These are phyloP conservation scores for Halenospora varia DNA, from an alignment of 495 filamentous ascomycete genomes.

Conservation along the genomic window DNA sequence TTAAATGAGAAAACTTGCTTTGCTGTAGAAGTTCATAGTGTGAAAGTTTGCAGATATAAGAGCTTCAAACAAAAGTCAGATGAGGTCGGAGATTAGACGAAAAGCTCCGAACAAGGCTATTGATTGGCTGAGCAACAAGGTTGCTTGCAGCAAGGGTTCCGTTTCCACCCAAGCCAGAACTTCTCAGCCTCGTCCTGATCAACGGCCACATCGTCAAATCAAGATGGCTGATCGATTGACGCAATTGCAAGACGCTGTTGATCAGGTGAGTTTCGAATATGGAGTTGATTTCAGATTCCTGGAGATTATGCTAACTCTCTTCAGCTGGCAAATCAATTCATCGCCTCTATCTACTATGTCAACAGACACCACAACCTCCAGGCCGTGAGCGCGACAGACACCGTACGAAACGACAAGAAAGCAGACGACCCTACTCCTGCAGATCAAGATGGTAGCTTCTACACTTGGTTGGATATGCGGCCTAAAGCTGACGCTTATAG, in stretches of 20 bases:
- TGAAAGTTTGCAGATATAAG: no score
- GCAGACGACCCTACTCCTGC: conserved; percentile 27
- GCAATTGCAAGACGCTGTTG: conserved; percentile 90
- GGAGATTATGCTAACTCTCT: not conserved
- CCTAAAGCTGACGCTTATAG: conserved; percentile 25
- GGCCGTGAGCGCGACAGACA: conserved; percentile 55
- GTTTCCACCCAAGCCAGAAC: no score
- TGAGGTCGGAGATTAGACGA: not conserved
- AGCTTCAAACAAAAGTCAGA: not conserved
- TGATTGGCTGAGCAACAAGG: no score
- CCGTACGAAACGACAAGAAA: conserved; percentile 52
- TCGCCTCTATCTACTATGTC: conserved; percentile 79
- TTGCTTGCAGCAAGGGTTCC: no score
- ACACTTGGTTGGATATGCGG: not conserved
- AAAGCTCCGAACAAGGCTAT: not conserved
- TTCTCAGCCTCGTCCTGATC: not conserved
- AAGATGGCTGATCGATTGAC: conserved; percentile 87
- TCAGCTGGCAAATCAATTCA: conserved; percentile 89
- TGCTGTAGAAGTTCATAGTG: no score
- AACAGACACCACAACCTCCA: conserved; percentile 75
- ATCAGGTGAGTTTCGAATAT: conserved; percentile 78
- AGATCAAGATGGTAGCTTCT: conserved; percentile 32
- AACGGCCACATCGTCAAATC: not conserved
- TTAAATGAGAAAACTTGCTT: no score
- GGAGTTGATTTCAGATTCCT: no score